Conservation (phyloP, 2,329 filamentous ascomycete species). For the Xylaria sp. region DNA sequence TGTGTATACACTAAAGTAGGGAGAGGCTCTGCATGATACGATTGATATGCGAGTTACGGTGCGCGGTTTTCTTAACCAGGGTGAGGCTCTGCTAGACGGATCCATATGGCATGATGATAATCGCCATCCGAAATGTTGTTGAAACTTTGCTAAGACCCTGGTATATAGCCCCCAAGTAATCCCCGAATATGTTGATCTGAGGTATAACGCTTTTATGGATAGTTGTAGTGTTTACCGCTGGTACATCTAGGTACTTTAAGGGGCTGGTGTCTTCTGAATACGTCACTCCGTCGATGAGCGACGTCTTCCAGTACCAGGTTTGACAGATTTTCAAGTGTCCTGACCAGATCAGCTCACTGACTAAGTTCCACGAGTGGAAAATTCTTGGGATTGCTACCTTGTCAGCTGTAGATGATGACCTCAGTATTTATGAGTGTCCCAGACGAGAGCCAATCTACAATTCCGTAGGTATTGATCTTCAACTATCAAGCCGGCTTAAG, state of each 20-base stretch:
- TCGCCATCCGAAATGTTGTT: neutral
- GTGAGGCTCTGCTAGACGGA: neutral
- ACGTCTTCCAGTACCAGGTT: neutral
- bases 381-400: too few species aligned
- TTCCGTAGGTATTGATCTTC: neutral
- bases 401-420: neutral
- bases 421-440: neutral
- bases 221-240: neutral
- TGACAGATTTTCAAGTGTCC: neutral
- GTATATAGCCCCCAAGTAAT: neutral
- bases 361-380: neutral
- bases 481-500: neutral
- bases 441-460: neutral
- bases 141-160: neutral
- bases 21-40: neutral
- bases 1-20: neutral
- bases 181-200: conserved; percentile 3
- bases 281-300: neutral
- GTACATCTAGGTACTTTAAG: neutral
- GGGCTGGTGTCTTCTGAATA: neutral
- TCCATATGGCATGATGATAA: neutral
- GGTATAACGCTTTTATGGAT: neutral
- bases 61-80: neutral
- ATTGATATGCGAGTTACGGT: neutral
- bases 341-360: neutral